These are phyloP conservation scores for Ricinus communis DNA, from an alignment of 345 rosid genomes.

Conservation along the genomic window DNA sequence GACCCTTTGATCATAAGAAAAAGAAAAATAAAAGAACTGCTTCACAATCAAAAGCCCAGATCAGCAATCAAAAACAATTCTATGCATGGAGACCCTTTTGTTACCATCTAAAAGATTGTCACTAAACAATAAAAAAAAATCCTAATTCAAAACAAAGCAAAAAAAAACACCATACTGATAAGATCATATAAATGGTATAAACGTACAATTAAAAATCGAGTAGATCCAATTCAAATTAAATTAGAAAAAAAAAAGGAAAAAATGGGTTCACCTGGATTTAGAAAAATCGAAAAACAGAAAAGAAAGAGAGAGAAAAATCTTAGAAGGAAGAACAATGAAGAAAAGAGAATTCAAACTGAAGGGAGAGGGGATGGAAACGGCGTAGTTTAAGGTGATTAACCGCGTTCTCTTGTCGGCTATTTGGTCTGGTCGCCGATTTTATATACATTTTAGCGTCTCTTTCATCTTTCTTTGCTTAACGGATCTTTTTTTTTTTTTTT, in stretches of 20 bases:
- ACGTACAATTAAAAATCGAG: background rate
- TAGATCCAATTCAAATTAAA: conserved; percentile 7
- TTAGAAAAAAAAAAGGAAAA: background rate
- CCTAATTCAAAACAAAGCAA: too few relatives aligned
- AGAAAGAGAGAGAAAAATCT: background rate
- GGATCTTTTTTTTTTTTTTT: conserved; percentile 5
- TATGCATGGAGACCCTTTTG: background rate
- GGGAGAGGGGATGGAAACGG: conserved; percentile 14
- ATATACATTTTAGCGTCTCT: background rate
- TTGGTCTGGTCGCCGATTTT: conserved; percentile 13
- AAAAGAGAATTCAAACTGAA: background rate
- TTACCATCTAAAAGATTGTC: background rate
- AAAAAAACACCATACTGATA: too few relatives aligned
- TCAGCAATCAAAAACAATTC: too few relatives aligned
- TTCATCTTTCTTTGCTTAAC: conserved; percentile 17
- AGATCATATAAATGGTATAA: too few relatives aligned
- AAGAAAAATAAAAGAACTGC: background rate
- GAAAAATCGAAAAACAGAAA: background rate
- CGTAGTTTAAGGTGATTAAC: conserved; percentile 17
- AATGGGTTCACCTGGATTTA: conserved; percentile 3
- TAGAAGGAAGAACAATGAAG: background rate
- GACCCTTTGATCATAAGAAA: background rate
- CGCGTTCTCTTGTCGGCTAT: conserved; percentile 22
- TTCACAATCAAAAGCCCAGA: too few relatives aligned
- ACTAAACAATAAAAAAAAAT: too few relatives aligned